A percentile compares a stretch with the other conserved stretches of the same genome.
Evolutionary conservation across 176 grass and related monocot genomes (phyloP).

Genomic region (Paspalum notatum): DNA sequence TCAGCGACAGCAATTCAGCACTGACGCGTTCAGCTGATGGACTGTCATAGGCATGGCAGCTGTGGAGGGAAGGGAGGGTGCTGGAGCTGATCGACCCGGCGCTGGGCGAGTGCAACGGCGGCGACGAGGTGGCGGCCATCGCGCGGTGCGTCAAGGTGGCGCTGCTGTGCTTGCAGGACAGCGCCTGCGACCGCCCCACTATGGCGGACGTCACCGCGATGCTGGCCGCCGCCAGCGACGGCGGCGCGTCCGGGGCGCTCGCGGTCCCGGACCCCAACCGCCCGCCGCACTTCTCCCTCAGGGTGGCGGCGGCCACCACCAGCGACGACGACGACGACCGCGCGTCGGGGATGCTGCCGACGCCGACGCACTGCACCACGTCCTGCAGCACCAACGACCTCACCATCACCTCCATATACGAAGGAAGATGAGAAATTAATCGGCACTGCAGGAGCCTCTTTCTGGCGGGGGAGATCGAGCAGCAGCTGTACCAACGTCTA

Average conservation of each 20-base stretch:
- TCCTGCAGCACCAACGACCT: slow-evolving; percentile 58
- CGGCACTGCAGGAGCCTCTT: no score
- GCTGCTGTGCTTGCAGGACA: slow-evolving; percentile 71
- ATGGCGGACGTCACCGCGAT: slow-evolving; percentile 59
- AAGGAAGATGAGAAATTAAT: slow-evolving; percentile 17
- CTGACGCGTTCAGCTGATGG: background rate
- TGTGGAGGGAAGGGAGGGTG: slow-evolving; percentile 55
- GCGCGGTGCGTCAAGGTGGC: slow-evolving; percentile 59
- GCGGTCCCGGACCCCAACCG: slow-evolving; percentile 37
- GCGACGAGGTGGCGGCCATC: slow-evolving; percentile 9
- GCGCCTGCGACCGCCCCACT: slow-evolving; percentile 49
- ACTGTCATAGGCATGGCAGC: slow-evolving; percentile 60
- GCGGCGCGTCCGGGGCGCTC: background rate
- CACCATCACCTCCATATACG: slow-evolving; percentile 42
- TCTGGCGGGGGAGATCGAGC: no score
- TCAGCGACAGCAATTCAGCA: no score
- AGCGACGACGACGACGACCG: background rate
- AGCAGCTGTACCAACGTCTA: no score
- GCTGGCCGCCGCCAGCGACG: slow-evolving; percentile 27
- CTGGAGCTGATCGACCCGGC: slow-evolving; percentile 55
- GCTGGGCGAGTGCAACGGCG: slow-evolving; percentile 12
- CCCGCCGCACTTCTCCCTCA: slow-evolving; percentile 47
- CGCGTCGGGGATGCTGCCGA: background rate
- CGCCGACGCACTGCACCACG: background rate
- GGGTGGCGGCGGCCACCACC: background rate